A percentile compares a stretch with the other conserved stretches of the same genome.
Conservation (phyloP, 2,329 filamentous ascomycete species). For the Beauveria sp. region DNA sequence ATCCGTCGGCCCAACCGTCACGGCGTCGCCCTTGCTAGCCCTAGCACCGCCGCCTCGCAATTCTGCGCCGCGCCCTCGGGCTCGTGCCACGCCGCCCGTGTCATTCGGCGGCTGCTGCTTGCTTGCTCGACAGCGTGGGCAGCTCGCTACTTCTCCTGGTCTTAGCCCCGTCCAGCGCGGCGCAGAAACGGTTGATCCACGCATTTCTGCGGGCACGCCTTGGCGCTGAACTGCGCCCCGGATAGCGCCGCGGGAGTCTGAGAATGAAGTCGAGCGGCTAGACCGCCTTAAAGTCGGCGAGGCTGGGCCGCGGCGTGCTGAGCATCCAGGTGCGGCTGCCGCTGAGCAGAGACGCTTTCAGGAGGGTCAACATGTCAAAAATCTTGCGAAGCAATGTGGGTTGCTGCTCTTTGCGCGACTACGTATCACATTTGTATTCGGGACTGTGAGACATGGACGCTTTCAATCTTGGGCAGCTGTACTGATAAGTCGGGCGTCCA, state of each 20-base stretch:
- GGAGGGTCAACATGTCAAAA: slow-evolving; percentile 42
- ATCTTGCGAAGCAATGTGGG: slow-evolving; percentile 52
- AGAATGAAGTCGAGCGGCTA: slow-evolving; percentile 63
- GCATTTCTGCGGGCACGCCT: slow-evolving; percentile 50
- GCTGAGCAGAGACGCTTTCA: slow-evolving; percentile 55
- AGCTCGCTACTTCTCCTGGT: slow-evolving; percentile 23
- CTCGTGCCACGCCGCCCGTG: slow-evolving; percentile 38
- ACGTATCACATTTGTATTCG: neutral
- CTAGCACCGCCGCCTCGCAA: slow-evolving; percentile 34
- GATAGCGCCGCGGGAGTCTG: slow-evolving; percentile 48
- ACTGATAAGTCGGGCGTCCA: slow-evolving; percentile 52
- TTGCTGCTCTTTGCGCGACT: slow-evolving; percentile 20
- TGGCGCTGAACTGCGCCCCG: slow-evolving; percentile 39
- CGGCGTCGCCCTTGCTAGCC: slow-evolving; percentile 44
- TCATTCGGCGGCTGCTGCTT: slow-evolving; percentile 47
- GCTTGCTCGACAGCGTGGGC: slow-evolving; percentile 41
- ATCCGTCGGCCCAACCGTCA: slow-evolving; percentile 56
- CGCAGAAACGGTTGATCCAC: slow-evolving; percentile 57
- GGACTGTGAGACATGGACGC: slow-evolving; percentile 33
- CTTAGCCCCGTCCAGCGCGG: slow-evolving; percentile 34
- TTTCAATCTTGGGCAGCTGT: slow-evolving; percentile 58
- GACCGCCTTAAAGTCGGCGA: slow-evolving; percentile 63
- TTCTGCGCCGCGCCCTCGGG: slow-evolving; percentile 34
- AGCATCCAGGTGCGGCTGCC: slow-evolving; percentile 63
- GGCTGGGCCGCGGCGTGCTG: slow-evolving; percentile 39